phyloP scores from a whole-genome alignment of 495 filamentous ascomycete species.

The Penicillium pulvis region DNA sequence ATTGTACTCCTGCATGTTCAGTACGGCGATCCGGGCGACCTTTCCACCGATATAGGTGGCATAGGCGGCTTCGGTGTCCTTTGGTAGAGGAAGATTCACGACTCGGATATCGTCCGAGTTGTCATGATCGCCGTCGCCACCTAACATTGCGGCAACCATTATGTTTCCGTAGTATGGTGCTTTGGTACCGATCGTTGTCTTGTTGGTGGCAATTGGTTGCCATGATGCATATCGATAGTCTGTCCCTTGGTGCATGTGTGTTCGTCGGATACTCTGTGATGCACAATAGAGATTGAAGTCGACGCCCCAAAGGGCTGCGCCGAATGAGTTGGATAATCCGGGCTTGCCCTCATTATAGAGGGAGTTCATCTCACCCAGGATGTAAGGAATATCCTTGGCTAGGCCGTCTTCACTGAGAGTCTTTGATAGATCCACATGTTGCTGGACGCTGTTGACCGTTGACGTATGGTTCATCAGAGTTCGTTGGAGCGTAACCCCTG shows the following conservation, averaged over 20 bases:
- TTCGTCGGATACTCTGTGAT: conserved; percentile 55
- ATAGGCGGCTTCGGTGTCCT: conserved; percentile 57
- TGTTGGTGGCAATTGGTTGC: conserved; percentile 60
- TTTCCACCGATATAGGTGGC: conserved; percentile 53
- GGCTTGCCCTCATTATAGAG: conserved; percentile 65
- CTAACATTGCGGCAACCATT: conserved; percentile 59
- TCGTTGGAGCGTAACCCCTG: conserved; percentile 63
- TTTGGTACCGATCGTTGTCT: conserved; percentile 59
- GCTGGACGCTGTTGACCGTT: conserved; percentile 50
- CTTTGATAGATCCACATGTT: conserved; percentile 49
- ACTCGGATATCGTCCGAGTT: conserved; percentile 22
- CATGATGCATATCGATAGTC: conserved; percentile 61
- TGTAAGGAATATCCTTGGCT: conserved; percentile 52
- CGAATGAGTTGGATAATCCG: conserved; percentile 68
- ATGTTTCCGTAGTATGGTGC: conserved; percentile 69
- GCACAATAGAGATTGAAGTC: conserved; percentile 67
- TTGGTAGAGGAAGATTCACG: conserved; percentile 43
- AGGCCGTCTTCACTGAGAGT: conserved; percentile 36
- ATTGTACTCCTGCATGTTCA: conserved; percentile 65
- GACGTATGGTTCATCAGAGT: conserved; percentile 69
- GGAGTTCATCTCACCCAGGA: conserved; percentile 68
- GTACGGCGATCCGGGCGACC: conserved; percentile 52
- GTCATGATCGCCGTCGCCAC: conserved; percentile 16
- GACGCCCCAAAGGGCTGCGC: conserved; percentile 68
- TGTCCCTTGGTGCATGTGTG: conserved; percentile 69